Percentiles rank a stretch among this genome's conserved stretches.
phyloP scores from a whole-genome alignment of 192 early-diverging fungal species.

The Podila epigama region DNA sequence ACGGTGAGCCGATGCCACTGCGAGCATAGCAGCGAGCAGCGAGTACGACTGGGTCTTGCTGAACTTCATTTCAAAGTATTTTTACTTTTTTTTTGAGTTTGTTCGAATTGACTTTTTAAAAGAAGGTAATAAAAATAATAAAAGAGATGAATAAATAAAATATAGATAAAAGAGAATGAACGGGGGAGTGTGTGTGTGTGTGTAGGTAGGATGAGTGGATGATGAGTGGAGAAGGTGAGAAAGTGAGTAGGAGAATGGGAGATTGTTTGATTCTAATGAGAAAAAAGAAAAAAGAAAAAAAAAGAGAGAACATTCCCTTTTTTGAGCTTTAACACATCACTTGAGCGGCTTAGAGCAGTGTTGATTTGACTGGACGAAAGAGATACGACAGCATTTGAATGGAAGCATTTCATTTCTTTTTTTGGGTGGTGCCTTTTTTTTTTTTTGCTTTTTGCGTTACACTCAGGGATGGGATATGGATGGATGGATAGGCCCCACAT shows the following conservation, averaged over 20 bases:
- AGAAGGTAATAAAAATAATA: background rate
- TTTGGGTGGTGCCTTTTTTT: no score
- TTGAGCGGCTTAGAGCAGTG: no score
- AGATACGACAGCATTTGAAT: no score
- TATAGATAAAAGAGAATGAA: background rate
- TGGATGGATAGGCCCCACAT: no score
- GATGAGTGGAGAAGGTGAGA: background rate
- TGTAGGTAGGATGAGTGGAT: background rate
- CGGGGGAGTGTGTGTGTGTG: background rate
- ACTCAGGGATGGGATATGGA: no score
- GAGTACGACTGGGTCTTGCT: slow-evolving; percentile 38
- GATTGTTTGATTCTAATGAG: background rate
- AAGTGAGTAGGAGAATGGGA: background rate
- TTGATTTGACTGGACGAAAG: no score
- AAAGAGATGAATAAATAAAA: background rate
- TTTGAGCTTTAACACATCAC: no score
- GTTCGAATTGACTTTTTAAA: slow-evolving; percentile 2
- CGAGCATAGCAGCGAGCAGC: slow-evolving; percentile 31
- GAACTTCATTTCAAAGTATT: slow-evolving; percentile 26
- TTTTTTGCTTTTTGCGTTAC: no score
- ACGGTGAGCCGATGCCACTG: slow-evolving; percentile 26
- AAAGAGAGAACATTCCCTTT: background rate
- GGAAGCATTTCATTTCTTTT: no score
- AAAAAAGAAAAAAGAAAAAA: slow-evolving; percentile 1
- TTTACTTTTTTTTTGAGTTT: slow-evolving; percentile 9